Evolutionary conservation across 2,329 filamentous ascomycete species (phyloP).

Genomic region (Colletotrichum cereale): DNA sequence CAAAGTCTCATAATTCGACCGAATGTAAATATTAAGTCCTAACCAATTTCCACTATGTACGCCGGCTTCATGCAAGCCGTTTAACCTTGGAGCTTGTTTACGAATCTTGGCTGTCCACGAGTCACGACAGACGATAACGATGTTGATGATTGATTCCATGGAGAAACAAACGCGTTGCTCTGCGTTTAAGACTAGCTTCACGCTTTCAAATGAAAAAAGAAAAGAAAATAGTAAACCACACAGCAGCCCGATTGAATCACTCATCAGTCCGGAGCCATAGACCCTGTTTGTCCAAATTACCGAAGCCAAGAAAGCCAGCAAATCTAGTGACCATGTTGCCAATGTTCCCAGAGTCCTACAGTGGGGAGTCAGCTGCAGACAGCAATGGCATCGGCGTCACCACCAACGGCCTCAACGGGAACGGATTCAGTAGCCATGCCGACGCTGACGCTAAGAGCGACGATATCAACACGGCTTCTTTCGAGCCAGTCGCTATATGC

Average conservation of each 20-base stretch:
- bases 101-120: no score
- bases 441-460: no score
- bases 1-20: no score
- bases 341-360: neutral
- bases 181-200: neutral
- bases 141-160: neutral
- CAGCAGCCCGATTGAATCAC: neutral
- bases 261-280: neutral
- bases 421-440: neutral
- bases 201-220: no score
- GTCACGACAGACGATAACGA: neutral
- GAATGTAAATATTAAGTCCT: no score
- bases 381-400: neutral
- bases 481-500: conserved; percentile 24
- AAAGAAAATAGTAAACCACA: no score
- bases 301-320: neutral
- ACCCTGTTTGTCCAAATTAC: neutral
- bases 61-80: no score
- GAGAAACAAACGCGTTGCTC: neutral
- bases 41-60: no score
- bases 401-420: neutral
- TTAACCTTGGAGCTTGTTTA: no score
- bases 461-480: neutral
- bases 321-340: neutral
- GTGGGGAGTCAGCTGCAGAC: neutral